Conservation (phyloP, 306 rosid genomes). For the Sesbania bispinosa region DNA sequence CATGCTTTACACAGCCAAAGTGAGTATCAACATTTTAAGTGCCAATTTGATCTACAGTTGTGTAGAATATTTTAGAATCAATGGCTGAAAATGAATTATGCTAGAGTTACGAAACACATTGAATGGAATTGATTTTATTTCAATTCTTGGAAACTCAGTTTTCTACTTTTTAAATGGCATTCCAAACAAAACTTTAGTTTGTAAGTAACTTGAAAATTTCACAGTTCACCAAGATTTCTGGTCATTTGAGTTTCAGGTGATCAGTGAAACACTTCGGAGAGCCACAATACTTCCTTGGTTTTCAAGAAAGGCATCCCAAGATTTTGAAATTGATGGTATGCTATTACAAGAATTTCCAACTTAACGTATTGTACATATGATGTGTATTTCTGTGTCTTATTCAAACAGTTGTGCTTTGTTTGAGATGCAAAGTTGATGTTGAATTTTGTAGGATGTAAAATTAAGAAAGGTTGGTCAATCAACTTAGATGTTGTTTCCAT, state of each 20-base stretch:
- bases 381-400: neutral
- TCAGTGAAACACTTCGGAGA: slow-evolving; percentile 75
- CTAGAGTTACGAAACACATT: too few species aligned
- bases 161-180: too few species aligned
- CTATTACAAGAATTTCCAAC: neutral
- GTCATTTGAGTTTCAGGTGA: slow-evolving; percentile 44
- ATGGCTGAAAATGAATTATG: too few species aligned
- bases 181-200: too few species aligned
- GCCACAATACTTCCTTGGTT: slow-evolving; percentile 88
- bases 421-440: neutral
- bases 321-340: slow-evolving; percentile 77
- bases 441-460: slow-evolving; percentile 51
- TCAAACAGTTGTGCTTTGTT: neutral
- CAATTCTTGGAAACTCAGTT: too few species aligned
- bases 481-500: slow-evolving; percentile 86
- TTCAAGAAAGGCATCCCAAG: slow-evolving; percentile 83
- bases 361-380: too few species aligned
- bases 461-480: slow-evolving; percentile 81
- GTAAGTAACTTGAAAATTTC: neutral
- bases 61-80: too few species aligned
- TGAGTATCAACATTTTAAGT: slow-evolving; percentile 22
- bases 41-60: too few species aligned
- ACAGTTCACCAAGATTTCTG: neutral
- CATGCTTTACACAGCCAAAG: slow-evolving; percentile 80
- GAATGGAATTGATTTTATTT: too few species aligned